These are phyloP conservation scores for Acacia crassicarpa DNA, from an alignment of 306 rosid genomes.

Conservation along the genomic window DNA sequence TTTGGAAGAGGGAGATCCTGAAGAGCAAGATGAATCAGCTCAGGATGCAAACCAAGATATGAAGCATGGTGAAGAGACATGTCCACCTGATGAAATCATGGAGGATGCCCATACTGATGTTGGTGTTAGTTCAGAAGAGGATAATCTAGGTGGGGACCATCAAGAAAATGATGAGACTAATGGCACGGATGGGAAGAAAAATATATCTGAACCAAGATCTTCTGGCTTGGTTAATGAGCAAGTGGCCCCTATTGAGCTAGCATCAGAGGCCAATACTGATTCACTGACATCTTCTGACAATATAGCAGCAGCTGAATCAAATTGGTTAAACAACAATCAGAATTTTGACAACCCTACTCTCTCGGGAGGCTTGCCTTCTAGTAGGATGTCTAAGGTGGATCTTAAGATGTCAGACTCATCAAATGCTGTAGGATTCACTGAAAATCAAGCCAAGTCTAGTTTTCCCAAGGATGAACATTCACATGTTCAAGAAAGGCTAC, in stretches of 20 bases:
- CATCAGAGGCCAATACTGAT: constrained; percentile 53
- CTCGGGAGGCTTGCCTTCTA: constrained; percentile 60
- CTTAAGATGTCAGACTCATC: constrained; percentile 52
- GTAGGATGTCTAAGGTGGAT: constrained; percentile 58
- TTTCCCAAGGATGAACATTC: constrained; percentile 41
- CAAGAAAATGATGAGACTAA: constrained; percentile 51
- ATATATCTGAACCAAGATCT: constrained; percentile 42
- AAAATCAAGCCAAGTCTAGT: constrained; percentile 50
- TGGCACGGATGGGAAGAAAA: constrained; percentile 40
- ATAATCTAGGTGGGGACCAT: constrained; percentile 38
- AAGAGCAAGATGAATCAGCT: constrained; percentile 41
- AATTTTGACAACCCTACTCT: constrained; percentile 48
- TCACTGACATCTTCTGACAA: constrained; percentile 44
- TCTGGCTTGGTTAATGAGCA: constrained; percentile 42
- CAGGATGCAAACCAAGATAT: constrained; percentile 41
- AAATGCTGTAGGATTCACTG: constrained; percentile 53
- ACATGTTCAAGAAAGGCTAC: too few relatives aligned
- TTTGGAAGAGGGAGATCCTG: constrained; percentile 55
- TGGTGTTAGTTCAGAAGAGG: constrained; percentile 54
- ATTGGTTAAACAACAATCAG: constrained; percentile 47
- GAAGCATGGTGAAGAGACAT: constrained; percentile 41
- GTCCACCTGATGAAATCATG: constrained; percentile 65
- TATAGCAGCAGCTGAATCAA: constrained; percentile 50
- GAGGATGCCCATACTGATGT: constrained; percentile 56
- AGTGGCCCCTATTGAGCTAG: constrained; percentile 41